Percentiles rank a stretch among this genome's conserved stretches.
These are phyloP conservation scores for Caloboletus inedulis DNA, from an alignment of 1,284 basidiomycete genomes.

Conservation along the genomic window DNA sequence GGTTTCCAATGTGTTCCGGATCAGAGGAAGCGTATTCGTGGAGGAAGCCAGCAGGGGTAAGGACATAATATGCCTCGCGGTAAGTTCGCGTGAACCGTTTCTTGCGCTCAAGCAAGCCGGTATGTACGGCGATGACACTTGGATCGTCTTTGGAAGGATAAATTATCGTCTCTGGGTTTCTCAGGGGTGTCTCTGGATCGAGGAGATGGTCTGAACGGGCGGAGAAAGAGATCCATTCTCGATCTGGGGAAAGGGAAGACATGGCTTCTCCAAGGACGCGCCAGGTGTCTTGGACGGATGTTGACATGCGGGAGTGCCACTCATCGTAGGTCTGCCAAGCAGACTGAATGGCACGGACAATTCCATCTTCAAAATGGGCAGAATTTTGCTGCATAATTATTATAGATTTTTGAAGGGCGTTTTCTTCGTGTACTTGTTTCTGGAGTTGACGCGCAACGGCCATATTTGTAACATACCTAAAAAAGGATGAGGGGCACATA, in stretches of 20 bases:
- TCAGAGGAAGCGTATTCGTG: conserved; percentile 89
- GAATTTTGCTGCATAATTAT: conserved; percentile 99
- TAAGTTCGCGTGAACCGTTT: conserved; percentile 94
- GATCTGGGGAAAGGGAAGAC: conserved; percentile 83
- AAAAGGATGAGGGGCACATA: neutral
- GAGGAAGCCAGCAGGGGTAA: conserved; percentile 94
- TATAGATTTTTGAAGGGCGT: conserved; percentile 96
- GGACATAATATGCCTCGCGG: conserved; percentile 87
- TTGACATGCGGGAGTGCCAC: conserved; percentile 89
- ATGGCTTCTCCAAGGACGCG: conserved; percentile 74
- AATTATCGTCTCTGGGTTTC: conserved; percentile 76
- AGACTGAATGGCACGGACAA: conserved; percentile 92
- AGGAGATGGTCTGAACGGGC: conserved; percentile 94
- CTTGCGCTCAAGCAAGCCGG: conserved; percentile 93
- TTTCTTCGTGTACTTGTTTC: conserved; percentile 96
- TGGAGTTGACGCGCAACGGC: conserved; percentile 85
- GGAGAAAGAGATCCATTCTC: conserved; percentile 97
- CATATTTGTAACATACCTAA: conserved; percentile 69
- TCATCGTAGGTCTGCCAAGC: conserved; percentile 98
- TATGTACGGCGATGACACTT: conserved; percentile 84
- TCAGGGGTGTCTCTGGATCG: conserved; percentile 92
- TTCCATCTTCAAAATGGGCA: conserved; percentile 96
- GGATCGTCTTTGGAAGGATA: conserved; percentile 97
- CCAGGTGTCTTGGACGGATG: conserved; percentile 81
- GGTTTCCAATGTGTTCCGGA: conserved; percentile 53